Conservation (phyloP, 192 early-diverging fungal species). For the Backusella parvicylindrica region DNA sequence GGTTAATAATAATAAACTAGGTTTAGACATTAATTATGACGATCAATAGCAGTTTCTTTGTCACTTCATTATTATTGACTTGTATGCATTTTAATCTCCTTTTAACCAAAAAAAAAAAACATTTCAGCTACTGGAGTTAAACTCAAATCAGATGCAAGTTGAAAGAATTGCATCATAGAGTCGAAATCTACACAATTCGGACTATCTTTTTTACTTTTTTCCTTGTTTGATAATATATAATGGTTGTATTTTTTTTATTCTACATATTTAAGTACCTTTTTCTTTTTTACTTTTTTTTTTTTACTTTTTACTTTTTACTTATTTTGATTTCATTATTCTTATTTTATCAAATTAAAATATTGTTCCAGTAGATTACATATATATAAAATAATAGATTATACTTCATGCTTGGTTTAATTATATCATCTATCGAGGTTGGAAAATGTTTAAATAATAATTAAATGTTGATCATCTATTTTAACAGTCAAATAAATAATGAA, state of each 20-base stretch:
- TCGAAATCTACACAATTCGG: neutral
- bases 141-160: neutral
- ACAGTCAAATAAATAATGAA: neutral
- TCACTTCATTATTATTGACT: neutral
- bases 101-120: neutral
- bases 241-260: neutral
- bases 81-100: neutral
- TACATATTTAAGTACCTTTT: neutral
- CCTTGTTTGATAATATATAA: neutral
- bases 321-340: neutral
- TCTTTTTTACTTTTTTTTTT: neutral
- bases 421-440: neutral
- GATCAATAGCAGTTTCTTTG: neutral
- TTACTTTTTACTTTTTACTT: too few relatives aligned
- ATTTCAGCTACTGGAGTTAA: neutral
- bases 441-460: too few relatives aligned
- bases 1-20: neutral
- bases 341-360: neutral
- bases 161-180: constrained; percentile 1
- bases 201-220: neutral
- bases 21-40: neutral
- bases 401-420: neutral
- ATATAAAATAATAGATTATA: neutral
- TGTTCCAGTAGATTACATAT: neutral
- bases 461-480: neutral